Evolutionary conservation across 2,329 filamentous ascomycete species (phyloP), one percentile per base, ranked within the genome.

Genomic region (Capronia epimyces): DNA sequence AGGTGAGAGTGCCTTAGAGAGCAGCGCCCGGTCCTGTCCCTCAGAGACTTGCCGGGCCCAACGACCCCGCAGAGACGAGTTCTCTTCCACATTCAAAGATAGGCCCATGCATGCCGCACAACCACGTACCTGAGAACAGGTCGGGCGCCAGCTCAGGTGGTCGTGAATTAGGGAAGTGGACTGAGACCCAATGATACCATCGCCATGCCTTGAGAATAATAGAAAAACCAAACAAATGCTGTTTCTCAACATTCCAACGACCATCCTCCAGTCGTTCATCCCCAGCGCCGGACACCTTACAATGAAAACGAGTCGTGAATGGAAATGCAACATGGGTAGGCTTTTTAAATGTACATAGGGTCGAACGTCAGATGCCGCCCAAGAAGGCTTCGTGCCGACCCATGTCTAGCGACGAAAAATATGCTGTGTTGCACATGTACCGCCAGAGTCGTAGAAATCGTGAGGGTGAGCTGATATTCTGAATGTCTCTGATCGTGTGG

Each of bases 321-420:
- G 47, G 46, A 51, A 52, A 57, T 57, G 52, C 55, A 57, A 54
- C 49, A 55, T 46, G 47, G 49, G 40, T 25, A 43, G 49, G 48
- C 52, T 55, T 57, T 57, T 50, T 55, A 57, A 57, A 58, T 60
- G 53, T 60, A 60, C 58, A 60, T 32, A 45, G 53, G 53, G 41
- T 46, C 45, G 20, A 43, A 21, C 46, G 32, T 47, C 43, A 40
- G 49, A 49, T 34, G 42, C 46, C 43, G 31, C 46, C 47, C 43
- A 36, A 43, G 48, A 48, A 27, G 48, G 46, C 41, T 50, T 48
- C 49, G 46, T 48, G 55, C 52, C 31, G 22, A 49, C 40, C 31
- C 22, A 45, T 39, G 36, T 52, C 52, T 49, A 52, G 40, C 52
- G 37, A 55, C 55, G 42, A 52, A 52, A 52, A 46, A 49, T 43